Percentiles rank a stretch among this genome's conserved stretches.
These are phyloP conservation scores for Linnemannia hyalina DNA, from an alignment of 192 early-diverging fungal genomes.

Conservation along the genomic window DNA sequence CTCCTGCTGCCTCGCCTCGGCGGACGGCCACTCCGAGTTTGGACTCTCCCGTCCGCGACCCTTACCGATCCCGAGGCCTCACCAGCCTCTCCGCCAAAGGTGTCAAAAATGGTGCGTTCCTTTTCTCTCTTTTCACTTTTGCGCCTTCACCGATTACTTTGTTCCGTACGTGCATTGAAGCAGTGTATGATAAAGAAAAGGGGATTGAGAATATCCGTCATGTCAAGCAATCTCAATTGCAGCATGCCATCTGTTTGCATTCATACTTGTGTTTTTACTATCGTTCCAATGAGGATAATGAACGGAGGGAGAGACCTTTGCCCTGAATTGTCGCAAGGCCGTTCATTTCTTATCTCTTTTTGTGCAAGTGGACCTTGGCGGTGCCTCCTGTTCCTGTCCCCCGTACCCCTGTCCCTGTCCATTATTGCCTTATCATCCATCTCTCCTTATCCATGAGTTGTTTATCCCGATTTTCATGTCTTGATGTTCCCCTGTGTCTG, in stretches of 20 bases:
- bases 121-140: neutral
- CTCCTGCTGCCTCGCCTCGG: neutral
- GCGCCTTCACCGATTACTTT: neutral
- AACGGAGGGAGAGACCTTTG: neutral
- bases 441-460: neutral
- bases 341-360: neutral
- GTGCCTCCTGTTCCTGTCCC: too few relatives aligned
- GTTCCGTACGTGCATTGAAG: neutral
- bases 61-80: constrained; percentile 24
- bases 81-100: constrained; percentile 18
- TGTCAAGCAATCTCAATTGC: neutral
- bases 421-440: neutral
- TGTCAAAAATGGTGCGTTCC: constrained; percentile 23
- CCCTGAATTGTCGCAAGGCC: neutral
- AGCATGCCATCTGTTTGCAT: neutral
- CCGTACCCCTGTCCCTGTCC: neutral
- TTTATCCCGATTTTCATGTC: too few relatives aligned
- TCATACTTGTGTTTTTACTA: neutral
- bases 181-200: neutral
- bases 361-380: neutral
- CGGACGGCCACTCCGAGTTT: constrained; percentile 3
- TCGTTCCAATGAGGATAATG: neutral
- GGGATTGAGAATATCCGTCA: constrained; percentile 5
- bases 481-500: too few relatives aligned
- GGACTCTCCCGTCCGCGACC: constrained; percentile 27